Conservation (phyloP, 495 filamentous ascomycete species). For the Tuber umbilicatum region DNA sequence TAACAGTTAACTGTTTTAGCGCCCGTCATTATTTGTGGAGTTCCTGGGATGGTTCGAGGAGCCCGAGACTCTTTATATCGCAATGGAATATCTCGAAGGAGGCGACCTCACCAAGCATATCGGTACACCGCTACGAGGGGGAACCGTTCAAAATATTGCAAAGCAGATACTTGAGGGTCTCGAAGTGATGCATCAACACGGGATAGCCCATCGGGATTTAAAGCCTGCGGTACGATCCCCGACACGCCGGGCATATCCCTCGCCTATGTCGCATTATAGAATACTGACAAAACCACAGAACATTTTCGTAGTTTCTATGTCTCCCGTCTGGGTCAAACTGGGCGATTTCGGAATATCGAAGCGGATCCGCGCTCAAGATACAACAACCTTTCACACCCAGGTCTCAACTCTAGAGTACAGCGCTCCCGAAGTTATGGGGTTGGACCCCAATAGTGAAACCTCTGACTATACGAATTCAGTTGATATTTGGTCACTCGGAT, state of each 20-base stretch:
- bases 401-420: slow-evolving; percentile 1
- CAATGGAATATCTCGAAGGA: background rate
- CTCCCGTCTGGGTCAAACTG: slow-evolving; percentile 14
- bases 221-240: too few species aligned
- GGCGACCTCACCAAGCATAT: slow-evolving; percentile 1
- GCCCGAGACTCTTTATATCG: too few species aligned
- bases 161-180: too few species aligned
- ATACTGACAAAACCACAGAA: too few species aligned
- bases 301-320: slow-evolving; percentile 7
- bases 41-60: slow-evolving; percentile 13
- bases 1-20: background rate
- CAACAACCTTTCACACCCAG: background rate
- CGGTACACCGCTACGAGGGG: background rate
- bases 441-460: background rate
- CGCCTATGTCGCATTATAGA: too few species aligned
- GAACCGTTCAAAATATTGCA: background rate
- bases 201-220: too few species aligned
- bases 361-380: background rate
- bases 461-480: slow-evolving; percentile 9
- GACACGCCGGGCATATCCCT: too few species aligned
- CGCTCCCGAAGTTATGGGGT: slow-evolving; percentile 8
- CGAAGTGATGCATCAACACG: too few species aligned
- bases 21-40: slow-evolving; percentile 5
- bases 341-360: slow-evolving; percentile 20
- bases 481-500: slow-evolving; percentile 17